phyloP scores from a whole-genome alignment of 352 stramenopile genomes.

The Globisporangium recalcitrans region DNA sequence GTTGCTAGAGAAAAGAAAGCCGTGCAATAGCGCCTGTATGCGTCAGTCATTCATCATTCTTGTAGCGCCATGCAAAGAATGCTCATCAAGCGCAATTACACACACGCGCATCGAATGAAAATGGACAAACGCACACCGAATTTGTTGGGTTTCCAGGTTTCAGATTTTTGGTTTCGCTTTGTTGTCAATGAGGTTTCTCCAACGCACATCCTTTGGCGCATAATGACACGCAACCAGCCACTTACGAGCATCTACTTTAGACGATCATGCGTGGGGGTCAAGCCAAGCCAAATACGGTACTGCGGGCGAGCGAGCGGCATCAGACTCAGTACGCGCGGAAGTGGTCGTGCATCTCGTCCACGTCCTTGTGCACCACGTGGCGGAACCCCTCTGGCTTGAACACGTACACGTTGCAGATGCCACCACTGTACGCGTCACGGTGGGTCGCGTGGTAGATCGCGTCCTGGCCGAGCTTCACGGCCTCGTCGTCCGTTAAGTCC shows the following conservation, averaged over 20 bases:
- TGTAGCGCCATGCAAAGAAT: no score
- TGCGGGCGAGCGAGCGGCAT: neutral
- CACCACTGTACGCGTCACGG: conserved; percentile 97
- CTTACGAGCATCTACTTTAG: neutral
- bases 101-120: no score
- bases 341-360: conserved; percentile 98
- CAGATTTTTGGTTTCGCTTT: neutral
- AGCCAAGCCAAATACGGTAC: neutral
- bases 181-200: neutral
- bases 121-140: no score
- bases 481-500: conserved; percentile 97
- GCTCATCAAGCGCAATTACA: no score
- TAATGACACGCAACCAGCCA: neutral
- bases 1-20: no score
- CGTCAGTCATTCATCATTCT: no score
- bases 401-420: conserved; percentile 95
- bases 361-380: conserved; percentile 96
- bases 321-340: conserved; percentile 36
- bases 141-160: neutral
- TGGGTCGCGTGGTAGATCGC: conserved; percentile 99
- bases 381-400: conserved; percentile 97
- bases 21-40: no score
- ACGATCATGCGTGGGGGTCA: neutral
- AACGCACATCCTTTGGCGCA: neutral
- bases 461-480: conserved; percentile 97